Conservation (phyloP, 2,329 filamentous ascomycete genomes). For the Microcyclosporella mali region DNA sequence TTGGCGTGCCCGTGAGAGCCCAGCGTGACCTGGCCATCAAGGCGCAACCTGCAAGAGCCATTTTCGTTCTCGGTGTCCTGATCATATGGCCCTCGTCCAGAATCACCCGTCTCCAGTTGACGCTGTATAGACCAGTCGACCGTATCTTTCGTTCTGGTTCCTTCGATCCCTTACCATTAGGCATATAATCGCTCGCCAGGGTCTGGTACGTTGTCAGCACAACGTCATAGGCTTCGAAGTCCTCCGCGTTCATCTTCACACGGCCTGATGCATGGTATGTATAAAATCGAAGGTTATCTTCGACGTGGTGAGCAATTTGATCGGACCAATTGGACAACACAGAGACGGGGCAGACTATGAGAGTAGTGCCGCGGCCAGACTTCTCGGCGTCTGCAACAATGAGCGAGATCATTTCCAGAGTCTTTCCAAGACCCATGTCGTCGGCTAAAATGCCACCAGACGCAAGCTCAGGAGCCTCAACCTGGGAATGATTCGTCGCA, state of each 20-base stretch:
- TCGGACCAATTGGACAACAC: conserved; percentile 89
- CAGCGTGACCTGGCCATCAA: conserved; percentile 68
- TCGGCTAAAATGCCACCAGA: conserved; percentile 82
- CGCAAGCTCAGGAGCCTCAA: conserved; percentile 56
- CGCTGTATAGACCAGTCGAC: conserved; percentile 51
- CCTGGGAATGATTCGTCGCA: conserved; percentile 61
- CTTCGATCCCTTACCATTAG: conserved; percentile 38
- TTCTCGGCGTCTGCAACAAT: conserved; percentile 53
- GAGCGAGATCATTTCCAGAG: conserved; percentile 75
- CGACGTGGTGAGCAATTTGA: conserved; percentile 68
- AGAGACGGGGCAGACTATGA: conserved; percentile 75
- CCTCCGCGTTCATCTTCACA: conserved; percentile 48
- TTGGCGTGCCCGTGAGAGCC: conserved; percentile 63
- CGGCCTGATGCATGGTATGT: conserved; percentile 65
- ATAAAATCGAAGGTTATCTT: conserved; percentile 57
- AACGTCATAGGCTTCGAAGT: conserved; percentile 63
- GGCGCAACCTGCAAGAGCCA: conserved; percentile 60
- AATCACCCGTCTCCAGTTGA: conserved; percentile 72
- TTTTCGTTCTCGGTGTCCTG: conserved; percentile 68
- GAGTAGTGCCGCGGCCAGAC: conserved; percentile 51
- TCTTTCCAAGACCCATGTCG: conserved; percentile 91
- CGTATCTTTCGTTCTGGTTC: conserved; percentile 27
- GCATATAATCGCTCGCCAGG: conserved; percentile 59
- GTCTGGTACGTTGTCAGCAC: conserved; percentile 82
- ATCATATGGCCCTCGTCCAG: conserved; percentile 81